These are phyloP conservation scores for Vicia villosa DNA, from an alignment of 306 rosid species.

Conservation along the genomic window DNA sequence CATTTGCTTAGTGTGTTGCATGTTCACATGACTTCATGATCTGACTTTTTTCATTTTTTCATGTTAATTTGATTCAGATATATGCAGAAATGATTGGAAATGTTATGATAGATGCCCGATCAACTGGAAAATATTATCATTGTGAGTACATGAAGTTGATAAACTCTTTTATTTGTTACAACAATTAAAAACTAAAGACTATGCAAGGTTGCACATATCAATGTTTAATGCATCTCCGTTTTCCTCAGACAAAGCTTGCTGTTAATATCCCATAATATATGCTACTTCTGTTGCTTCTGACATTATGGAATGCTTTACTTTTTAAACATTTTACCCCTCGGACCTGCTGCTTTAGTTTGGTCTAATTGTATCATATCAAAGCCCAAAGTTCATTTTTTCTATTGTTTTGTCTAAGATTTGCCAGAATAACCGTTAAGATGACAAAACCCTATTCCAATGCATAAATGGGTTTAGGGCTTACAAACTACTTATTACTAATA, in stretches of 20 bases:
- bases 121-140: slow-evolving; percentile 98
- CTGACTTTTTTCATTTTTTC: slow-evolving; percentile 7
- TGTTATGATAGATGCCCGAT: slow-evolving; percentile 96
- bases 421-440: slow-evolving; percentile 12
- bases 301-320: background rate
- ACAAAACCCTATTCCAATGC: slow-evolving; percentile 10
- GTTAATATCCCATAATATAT: background rate
- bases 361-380: slow-evolving; percentile 17
- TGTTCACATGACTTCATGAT: background rate
- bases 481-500: slow-evolving; percentile 18
- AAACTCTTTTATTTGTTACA: slow-evolving; percentile 8
- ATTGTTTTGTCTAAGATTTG: background rate
- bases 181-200: slow-evolving; percentile 1
- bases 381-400: slow-evolving; percentile 7
- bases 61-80: slow-evolving; percentile 60
- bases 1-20: slow-evolving; percentile 9
- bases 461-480: background rate
- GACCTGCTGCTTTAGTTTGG: background rate
- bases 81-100: slow-evolving; percentile 99
- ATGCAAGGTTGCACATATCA: slow-evolving; percentile 7
- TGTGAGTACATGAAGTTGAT: slow-evolving; percentile 57
- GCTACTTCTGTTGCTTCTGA: slow-evolving; percentile 4
- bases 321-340: slow-evolving; percentile 7
- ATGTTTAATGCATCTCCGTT: background rate
- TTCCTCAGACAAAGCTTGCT: slow-evolving; percentile 15